Base-by-base conservation (phyloP, 192 early-diverging fungal species). In the Entomortierella beljakovae region DNA sequence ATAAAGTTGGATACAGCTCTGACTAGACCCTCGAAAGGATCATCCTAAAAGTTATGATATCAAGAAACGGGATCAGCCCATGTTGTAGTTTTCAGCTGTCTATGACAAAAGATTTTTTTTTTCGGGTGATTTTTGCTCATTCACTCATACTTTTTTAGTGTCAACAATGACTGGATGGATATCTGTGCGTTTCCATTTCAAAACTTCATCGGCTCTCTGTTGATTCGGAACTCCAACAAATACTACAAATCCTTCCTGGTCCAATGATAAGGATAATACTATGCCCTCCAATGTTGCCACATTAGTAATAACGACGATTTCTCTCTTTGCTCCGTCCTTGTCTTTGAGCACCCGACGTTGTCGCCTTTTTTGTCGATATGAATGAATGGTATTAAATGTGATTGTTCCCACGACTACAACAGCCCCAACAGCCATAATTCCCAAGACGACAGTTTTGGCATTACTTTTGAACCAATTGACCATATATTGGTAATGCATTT, bases 161-260 rank as follows among this genome's bases (percentile, higher is more conserved):
- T 80, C 79, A 13, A 80, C 63, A 42, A 80, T 31, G 26, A 80
- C 46, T 15, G 69, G 57, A 40, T 49, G 63, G 34, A 80, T 67
- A 31, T 72, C 68, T 4, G 7, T 13, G 16, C 56, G 57, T 25
- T 51, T 57, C 68, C 70, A 70, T 26, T 58, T 55, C 37, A 56
- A 46, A 9, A 80, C 48, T 31, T 70, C 69, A 15, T 60, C 62
- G 2, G 48, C 79, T 23, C 52, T 26, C 13, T 15, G 10, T 37
- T 66, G 52, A 26, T 57, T 67, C 2, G 79, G 50, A 6, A 80
- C 79, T 31, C 64, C 68, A 1, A 57, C 79, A 72, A 80, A 80
- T 38, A 80, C 70, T 6, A 80, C 22, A 11, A 80, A 80, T 0
- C 77, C 77, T 38, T 80, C 49, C 31, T 80, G 57, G 2, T 80